Evolutionary conservation across 2,329 filamentous ascomycete genomes (phyloP).

Genomic region (Pestalotiopsis sp.): DNA sequence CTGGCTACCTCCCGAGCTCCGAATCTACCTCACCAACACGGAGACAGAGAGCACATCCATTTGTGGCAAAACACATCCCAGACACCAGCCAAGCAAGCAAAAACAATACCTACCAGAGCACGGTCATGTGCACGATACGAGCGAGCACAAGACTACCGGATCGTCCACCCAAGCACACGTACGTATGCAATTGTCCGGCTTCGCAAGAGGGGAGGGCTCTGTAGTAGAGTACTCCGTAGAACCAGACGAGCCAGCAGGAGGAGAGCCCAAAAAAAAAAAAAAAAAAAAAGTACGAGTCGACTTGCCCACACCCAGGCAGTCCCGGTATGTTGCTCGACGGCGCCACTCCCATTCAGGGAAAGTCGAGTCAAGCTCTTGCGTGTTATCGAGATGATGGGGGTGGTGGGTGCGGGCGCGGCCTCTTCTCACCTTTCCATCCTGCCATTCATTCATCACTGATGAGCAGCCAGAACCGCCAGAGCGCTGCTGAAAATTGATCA

Average conservation of each 20-base stretch:
- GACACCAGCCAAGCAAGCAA: background rate
- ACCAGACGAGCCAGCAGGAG: background rate
- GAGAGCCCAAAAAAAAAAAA: background rate
- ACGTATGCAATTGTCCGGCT: too few species aligned
- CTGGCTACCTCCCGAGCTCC: background rate
- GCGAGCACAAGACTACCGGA: background rate
- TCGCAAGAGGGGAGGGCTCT: too few species aligned
- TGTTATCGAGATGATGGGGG: constrained; percentile 10
- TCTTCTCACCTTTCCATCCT: constrained; percentile 17
- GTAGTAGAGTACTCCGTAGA: background rate
- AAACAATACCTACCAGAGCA: background rate
- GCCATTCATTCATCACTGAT: too few species aligned
- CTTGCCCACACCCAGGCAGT: background rate
- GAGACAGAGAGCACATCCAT: background rate
- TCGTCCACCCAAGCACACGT: background rate
- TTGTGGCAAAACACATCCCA: background rate
- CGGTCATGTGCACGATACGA: background rate
- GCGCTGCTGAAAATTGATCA: constrained; percentile 7
- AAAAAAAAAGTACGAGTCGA: background rate
- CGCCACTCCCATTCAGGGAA: constrained; percentile 8
- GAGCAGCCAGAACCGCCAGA: background rate
- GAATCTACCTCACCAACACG: background rate
- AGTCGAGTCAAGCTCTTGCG: constrained; percentile 8
- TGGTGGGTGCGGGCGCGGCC: constrained; percentile 18
- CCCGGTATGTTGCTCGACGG: background rate